Evolutionary conservation across 257 asterid species (phyloP).

Genomic region (Solanum commersonii): DNA sequence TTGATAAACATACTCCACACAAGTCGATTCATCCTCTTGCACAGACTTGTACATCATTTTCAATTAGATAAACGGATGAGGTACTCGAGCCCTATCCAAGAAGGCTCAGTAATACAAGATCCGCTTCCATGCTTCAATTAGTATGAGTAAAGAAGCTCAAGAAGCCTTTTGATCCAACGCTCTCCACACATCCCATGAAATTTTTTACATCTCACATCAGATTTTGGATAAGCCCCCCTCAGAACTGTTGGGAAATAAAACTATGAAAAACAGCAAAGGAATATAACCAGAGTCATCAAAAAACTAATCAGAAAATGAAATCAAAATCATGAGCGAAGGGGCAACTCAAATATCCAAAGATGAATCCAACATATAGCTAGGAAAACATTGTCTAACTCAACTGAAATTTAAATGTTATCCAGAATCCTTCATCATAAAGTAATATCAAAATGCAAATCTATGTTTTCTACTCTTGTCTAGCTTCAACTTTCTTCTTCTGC

Average conservation of each 20-base stretch:
- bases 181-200: not conserved
- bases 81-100: not conserved
- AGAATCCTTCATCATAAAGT: not conserved
- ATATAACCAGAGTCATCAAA: not conserved
- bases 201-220: not conserved
- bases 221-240: not conserved
- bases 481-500: slow-evolving; percentile 20
- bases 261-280: not conserved
- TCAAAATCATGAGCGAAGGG: not conserved
- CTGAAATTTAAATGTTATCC: not conserved
- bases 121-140: not conserved
- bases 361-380: not conserved
- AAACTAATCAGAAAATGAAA: not conserved
- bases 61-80: not conserved
- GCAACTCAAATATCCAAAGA: not conserved
- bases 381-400: not conserved
- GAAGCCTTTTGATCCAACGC: not conserved
- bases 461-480: slow-evolving; percentile 13
- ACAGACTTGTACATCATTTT: not conserved
- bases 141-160: not conserved
- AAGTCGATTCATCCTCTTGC: not conserved
- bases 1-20: not conserved
- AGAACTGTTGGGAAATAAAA: not conserved
- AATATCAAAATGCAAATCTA: not conserved
- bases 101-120: not conserved